Base-by-base conservation (phyloP, 345 rosid genomes). In the Triadica sebifera region DNA sequence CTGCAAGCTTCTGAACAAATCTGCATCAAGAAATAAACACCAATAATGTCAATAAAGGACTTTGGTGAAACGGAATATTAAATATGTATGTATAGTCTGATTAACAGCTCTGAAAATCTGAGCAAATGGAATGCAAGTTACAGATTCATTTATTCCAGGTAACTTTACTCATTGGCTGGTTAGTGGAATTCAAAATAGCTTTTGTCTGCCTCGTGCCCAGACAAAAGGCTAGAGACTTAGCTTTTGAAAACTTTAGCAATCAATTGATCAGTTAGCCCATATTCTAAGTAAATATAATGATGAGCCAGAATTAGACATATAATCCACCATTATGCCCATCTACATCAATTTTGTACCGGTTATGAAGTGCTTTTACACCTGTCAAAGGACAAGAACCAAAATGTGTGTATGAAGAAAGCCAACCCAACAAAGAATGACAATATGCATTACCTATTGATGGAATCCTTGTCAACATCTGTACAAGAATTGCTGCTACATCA, bases 401-500 rank as follows among this genome's bases (percentile, higher is more conserved):
- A 65, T 59, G 16, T 75, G 20, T 24, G 24, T 20, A 41, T 57
- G 45, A 13, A 68, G 24, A 49, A 22, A 34, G 22, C 67, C 71
- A 74, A 19, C 64, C 38, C 67, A 57, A 29, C 47, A 60, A 59
- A 49, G 20, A 63, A 60, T 47, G 5, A 74, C 8, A 67, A 22
- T 6, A 9, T 34, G 67, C 80, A 34, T 55, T 82, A 89, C 96
- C 96, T 61, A 87, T 86, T 71, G 86, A 73, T 34, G 97, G 98
- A 80, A 89, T 84, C 82, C 82, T 86, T 46, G 89, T 85, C 71
- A 91, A 70, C 88, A 92, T 87, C 76, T 89, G 93, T 67, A 94
- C 95, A 74, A 94, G 97, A 81, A 94, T 83, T 59, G 83, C 88
- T 77, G 98, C 98, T 77, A 92, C 94, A 82, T 94, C 97, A 25